Evolutionary conservation across 305 asterid genomes (phyloP).

Genomic region (Fraxinus baroniana): DNA sequence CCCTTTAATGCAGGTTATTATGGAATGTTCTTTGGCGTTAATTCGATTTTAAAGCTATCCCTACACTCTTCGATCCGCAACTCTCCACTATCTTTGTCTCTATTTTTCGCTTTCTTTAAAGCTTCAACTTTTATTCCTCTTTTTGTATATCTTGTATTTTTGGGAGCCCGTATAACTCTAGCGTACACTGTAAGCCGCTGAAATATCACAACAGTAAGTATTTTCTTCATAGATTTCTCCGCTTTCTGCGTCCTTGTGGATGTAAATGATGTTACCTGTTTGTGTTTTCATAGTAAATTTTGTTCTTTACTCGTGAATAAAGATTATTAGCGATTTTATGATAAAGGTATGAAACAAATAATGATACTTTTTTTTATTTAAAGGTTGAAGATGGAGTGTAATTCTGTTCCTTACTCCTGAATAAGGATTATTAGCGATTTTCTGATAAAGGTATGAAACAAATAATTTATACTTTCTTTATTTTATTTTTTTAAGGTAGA

Average conservation of each 20-base stretch:
- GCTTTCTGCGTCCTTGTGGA: background rate
- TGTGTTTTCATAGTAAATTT: conserved; percentile 14
- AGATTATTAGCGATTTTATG: conserved; percentile 2
- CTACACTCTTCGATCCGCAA: conserved; percentile 39
- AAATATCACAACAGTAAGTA: conserved; percentile 24
- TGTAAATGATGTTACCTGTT: conserved; percentile 6
- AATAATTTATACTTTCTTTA: background rate
- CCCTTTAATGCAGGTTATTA: conserved; percentile 16
- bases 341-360: conserved; percentile 17
- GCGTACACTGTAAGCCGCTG: background rate
- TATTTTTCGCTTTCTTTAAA: background rate
- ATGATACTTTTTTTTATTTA: conserved; percentile 1
- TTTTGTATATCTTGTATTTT: background rate
- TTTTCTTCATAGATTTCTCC: conserved; percentile 2
- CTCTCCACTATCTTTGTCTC: conserved; percentile 15
- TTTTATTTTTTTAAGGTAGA: background rate
- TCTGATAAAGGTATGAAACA: background rate
- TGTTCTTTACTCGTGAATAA: conserved; percentile 6
- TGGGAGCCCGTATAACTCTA: background rate
- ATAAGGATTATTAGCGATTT: background rate
- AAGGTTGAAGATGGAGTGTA: background rate
- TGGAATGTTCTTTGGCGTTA: conserved; percentile 40
- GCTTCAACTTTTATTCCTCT: background rate
- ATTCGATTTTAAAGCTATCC: conserved; percentile 38
- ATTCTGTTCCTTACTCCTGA: background rate